phyloP scores from a whole-genome alignment of 495 filamentous ascomycete genomes.

The Penicillium nucicola region DNA sequence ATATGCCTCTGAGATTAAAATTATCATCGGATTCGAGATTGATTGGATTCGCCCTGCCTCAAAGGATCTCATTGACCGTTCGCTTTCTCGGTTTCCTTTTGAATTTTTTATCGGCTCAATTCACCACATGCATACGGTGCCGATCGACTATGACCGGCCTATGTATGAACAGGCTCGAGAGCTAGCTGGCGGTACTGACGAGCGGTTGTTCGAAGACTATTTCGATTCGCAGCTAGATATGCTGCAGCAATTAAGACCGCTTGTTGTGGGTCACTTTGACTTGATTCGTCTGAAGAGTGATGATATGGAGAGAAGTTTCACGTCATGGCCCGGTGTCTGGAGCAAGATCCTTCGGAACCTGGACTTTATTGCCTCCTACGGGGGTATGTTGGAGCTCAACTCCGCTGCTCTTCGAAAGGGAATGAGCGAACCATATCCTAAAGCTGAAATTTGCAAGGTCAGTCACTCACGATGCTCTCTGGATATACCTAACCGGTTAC shows the following conservation, averaged over 20 bases:
- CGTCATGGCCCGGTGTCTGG: constrained; percentile 63
- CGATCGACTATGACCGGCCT: constrained; percentile 79
- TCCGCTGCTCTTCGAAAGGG: constrained; percentile 84
- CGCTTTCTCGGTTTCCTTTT: constrained; percentile 59
- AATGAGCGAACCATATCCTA: constrained; percentile 85
- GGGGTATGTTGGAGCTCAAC: constrained; percentile 86
- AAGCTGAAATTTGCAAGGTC: constrained; percentile 73
- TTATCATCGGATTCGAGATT: constrained; percentile 87
- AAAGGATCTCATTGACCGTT: constrained; percentile 48
- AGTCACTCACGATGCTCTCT: constrained; percentile 4
- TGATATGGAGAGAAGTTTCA: constrained; percentile 58
- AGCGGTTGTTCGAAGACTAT: constrained; percentile 71
- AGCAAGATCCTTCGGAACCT: constrained; percentile 69
- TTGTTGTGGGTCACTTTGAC: constrained; percentile 91
- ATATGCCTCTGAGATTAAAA: constrained; percentile 68
- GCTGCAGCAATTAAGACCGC: constrained; percentile 68
- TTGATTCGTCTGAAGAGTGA: constrained; percentile 77
- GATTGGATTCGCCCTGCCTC: constrained; percentile 84
- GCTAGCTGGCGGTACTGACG: constrained; percentile 61
- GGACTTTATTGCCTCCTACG: constrained; percentile 63
- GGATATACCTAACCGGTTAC: not conserved
- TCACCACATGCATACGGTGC: constrained; percentile 80
- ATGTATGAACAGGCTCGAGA: constrained; percentile 64
- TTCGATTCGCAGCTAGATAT: constrained; percentile 85
- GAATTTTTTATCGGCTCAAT: constrained; percentile 91